phyloP scores from a whole-genome alignment of 495 filamentous ascomycete genomes.

The Aspergillus steynii region DNA sequence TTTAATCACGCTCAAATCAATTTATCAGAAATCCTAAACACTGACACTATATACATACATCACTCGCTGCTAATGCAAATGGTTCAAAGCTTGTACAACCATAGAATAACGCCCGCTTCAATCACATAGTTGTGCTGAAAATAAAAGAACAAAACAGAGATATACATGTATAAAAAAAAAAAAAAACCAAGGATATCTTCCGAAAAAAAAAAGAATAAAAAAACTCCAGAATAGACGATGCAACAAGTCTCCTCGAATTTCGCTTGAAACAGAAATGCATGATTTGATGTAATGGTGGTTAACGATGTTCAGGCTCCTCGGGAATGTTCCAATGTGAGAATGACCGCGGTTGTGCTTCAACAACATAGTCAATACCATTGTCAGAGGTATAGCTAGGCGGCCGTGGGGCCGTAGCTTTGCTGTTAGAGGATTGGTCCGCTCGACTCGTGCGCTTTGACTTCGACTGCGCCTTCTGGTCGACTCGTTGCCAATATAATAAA shows the following conservation, averaged over 20 bases:
- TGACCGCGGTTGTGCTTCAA: conserved; percentile 59
- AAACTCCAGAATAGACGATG: conserved; percentile 1
- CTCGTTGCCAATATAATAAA: conserved; percentile 75
- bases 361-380: conserved; percentile 67
- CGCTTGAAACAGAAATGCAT: background rate
- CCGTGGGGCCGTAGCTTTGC: conserved; percentile 35
- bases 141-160: background rate
- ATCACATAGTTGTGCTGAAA: background rate
- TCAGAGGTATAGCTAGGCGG: conserved; percentile 74
- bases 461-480: conserved; percentile 32
- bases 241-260: background rate
- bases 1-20: background rate
- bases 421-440: conserved; percentile 20
- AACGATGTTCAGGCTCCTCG: conserved; percentile 6
- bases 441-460: conserved; percentile 12
- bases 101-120: conserved; percentile 13
- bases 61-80: background rate
- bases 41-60: background rate
- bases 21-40: background rate
- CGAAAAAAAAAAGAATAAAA: background rate
- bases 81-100: conserved; percentile 3
- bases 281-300: background rate
- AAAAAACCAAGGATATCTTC: background rate
- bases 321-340: conserved; percentile 37
- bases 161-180: background rate